Evolutionary conservation across 2,329 filamentous ascomycete species (phyloP).

Genomic region (Pestalotiopsis fici): DNA sequence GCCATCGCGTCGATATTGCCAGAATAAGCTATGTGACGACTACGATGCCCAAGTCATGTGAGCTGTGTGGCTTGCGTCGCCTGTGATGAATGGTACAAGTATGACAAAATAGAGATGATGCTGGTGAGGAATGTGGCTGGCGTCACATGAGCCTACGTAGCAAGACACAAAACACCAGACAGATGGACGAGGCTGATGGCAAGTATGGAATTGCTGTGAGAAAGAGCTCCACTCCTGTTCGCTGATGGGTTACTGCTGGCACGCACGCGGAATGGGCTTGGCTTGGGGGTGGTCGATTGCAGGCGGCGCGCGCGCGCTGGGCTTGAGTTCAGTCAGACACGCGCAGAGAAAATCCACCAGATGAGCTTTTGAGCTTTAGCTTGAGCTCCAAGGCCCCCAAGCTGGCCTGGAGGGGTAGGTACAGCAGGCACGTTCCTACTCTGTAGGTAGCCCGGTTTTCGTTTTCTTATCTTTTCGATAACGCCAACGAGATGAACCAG

Average conservation of each 20-base stretch:
- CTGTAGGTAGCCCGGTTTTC: no score
- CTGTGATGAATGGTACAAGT: neutral
- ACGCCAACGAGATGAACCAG: no score
- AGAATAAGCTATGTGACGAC: neutral
- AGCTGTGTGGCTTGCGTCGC: neutral
- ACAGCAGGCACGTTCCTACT: no score
- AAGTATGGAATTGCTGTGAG: conserved; percentile 3
- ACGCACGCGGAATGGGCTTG: neutral
- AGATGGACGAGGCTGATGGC: neutral
- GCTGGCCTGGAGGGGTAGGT: no score
- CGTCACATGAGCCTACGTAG: conserved; percentile 7
- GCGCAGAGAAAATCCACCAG: neutral
- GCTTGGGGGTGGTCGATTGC: no score
- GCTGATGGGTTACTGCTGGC: neutral
- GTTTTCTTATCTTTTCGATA: no score
- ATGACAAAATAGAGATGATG: neutral
- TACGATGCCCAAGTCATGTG: neutral
- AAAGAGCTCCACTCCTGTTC: conserved; percentile 2
- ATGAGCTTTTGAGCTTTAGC: no score
- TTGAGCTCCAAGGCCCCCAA: no score
- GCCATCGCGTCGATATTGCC: conserved; percentile 40
- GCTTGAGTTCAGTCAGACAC: neutral
- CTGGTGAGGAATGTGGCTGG: conserved; percentile 2
- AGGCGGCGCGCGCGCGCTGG: no score
- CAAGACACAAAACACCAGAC: neutral